A percentile compares a stretch with the other conserved stretches of the same genome.
phyloP scores from a whole-genome alignment of 164 flowering plant species.

The Chloranthus sessilifolius region DNA sequence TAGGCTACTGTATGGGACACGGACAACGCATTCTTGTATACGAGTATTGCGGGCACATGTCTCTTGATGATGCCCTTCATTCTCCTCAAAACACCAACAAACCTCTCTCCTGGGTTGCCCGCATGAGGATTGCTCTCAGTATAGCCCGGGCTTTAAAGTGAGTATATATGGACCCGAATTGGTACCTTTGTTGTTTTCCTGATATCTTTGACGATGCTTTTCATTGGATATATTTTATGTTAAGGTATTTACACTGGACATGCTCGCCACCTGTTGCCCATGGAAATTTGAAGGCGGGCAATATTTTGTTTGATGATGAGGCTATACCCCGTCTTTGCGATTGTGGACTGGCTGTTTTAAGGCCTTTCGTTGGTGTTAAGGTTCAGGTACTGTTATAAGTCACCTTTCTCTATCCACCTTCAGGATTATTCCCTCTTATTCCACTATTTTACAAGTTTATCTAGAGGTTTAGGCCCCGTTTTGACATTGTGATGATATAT shows the following conservation, averaged over 20 bases:
- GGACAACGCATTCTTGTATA: slow-evolving; percentile 66
- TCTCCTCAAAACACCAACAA: slow-evolving; percentile 42
- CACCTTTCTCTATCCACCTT: neutral
- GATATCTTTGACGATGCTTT: neutral
- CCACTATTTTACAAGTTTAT: neutral
- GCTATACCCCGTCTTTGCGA: slow-evolving; percentile 48
- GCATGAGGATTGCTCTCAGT: slow-evolving; percentile 69
- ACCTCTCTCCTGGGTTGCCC: slow-evolving; percentile 69
- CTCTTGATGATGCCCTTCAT: slow-evolving; percentile 75
- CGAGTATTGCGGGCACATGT: slow-evolving; percentile 56
- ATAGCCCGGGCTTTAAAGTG: slow-evolving; percentile 90
- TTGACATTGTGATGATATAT: neutral
- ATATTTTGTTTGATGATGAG: slow-evolving; percentile 70
- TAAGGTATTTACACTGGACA: slow-evolving; percentile 75
- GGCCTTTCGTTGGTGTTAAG: slow-evolving; percentile 40
- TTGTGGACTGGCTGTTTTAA: slow-evolving; percentile 64
- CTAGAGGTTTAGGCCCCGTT: neutral
- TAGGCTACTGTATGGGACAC: slow-evolving; percentile 88
- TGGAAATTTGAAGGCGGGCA: slow-evolving; percentile 65
- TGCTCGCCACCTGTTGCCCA: slow-evolving; percentile 73
- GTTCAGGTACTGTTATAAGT: slow-evolving; percentile 21
- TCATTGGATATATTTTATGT: neutral
- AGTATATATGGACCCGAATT: slow-evolving; percentile 20
- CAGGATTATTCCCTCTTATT: neutral
- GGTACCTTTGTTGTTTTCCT: neutral